Evolutionary conservation across 495 filamentous ascomycete genomes (phyloP), one percentile per base, ranked within the genome.

Genomic region (Tricharina praecox): DNA sequence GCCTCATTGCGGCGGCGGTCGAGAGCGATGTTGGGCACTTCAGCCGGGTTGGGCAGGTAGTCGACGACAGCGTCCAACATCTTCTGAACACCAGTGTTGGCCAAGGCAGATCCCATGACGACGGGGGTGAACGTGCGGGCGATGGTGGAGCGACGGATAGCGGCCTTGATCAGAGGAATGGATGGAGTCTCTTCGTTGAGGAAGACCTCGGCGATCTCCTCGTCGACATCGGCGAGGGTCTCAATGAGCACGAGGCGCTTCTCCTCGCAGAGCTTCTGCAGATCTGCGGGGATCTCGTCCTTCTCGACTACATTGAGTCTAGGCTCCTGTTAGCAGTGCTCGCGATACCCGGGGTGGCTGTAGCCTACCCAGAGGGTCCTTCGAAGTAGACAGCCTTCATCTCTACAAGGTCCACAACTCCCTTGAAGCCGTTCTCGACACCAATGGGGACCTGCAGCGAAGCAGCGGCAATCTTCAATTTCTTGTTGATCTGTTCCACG

Each of bases 51-150:
- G 23, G 92, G 92, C 10, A 99, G 77, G 63, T 82, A 99, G 63
- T 96, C 92, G 62, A 86, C 83, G 39, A 96, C 90, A 53, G 81
- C 88, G 56, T 99, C 92, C 37, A 99, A 73, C 82, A 99, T 88
- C 30, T 88, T 90, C 63, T 99, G 92, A 34, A 99, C 76, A 26
- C 79, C 80, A 65, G 88, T 99, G 68, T 99, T 86, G 40, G 85
- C 92, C 24, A 99, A 68, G 3, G 92, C 92, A 49, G 86, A 83
- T 28, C 92, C 92, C 79, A 99, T 94, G 61, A 96, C 72, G 28
- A 99, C 92, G 7, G 92, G 92, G 0, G 83, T 83, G 61, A 99
- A 99, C 65, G 93, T 95, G 48, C 84, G 67, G 1, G 70, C 66
- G 50, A 94, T 83, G 36, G 92, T 99, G 0, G 86, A 76, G 37